Conservation (phyloP, 2,329 filamentous ascomycete species). For the Zymoseptoria pseudotritici region DNA sequence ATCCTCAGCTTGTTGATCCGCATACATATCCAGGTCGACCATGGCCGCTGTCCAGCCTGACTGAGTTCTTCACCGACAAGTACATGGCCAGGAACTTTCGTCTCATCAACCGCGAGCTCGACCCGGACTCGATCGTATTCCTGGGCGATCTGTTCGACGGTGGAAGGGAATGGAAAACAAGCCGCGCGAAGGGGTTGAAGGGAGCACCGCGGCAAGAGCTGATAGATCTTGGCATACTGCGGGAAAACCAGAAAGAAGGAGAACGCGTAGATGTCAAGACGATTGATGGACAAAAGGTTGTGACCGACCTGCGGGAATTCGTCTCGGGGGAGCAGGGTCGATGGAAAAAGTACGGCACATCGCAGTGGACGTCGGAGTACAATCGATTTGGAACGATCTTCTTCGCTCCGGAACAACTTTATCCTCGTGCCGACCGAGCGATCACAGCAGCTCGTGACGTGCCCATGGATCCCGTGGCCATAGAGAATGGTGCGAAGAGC, state of each 20-base stretch:
- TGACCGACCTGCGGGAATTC: conserved; percentile 21
- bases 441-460: conserved; percentile 19
- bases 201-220: conserved; percentile 15
- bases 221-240: conserved; percentile 15
- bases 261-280: conserved; percentile 9
- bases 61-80: conserved; percentile 72
- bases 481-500: conserved; percentile 43
- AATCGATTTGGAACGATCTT: conserved; percentile 81
- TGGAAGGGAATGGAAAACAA: conserved; percentile 86
- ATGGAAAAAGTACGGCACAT: conserved; percentile 66
- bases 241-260: conserved; percentile 15
- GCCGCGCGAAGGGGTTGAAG: conserved; percentile 29
- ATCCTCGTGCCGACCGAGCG: conserved; percentile 18
- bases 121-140: conserved; percentile 85
- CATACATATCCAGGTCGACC: conserved; percentile 87
- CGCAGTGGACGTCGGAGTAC: conserved; percentile 84
- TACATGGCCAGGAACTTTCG: conserved; percentile 79
- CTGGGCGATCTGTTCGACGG: conserved; percentile 93
- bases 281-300: conserved; percentile 4
- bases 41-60: conserved; percentile 61
- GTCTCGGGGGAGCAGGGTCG: conserved; percentile 26
- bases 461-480: conserved; percentile 12
- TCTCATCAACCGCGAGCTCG: conserved; percentile 65
- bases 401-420: conserved; percentile 40
- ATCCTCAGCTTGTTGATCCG: conserved; percentile 86